These are phyloP conservation scores for Vaccinium macrocarpon DNA, from an alignment of 148 eudicot species.

Conservation along the genomic window DNA sequence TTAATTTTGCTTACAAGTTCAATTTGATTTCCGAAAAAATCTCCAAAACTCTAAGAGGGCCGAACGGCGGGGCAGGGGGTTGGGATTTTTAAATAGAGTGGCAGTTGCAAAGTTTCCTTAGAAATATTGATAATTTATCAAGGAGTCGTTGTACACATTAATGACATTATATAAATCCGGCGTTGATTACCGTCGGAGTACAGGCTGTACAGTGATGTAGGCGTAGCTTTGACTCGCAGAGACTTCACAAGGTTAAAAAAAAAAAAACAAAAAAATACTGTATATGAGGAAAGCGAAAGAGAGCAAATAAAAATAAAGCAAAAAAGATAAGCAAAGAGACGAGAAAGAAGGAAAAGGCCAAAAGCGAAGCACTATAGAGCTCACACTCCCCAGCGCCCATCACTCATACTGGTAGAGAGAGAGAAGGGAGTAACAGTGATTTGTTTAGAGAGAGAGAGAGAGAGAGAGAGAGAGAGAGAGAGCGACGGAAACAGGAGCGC, in stretches of 20 bases:
- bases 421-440: not conserved
- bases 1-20: too few relatives aligned
- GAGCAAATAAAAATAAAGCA: not conserved
- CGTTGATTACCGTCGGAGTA: not conserved
- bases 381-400: not conserved
- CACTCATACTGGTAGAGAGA: not conserved
- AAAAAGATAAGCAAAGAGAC: not conserved
- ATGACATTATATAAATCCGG: not conserved
- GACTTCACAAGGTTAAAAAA: not conserved
- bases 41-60: too few relatives aligned
- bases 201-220: conserved; percentile 17
- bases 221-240: conserved; percentile 16
- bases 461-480: not conserved
- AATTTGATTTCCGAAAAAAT: too few relatives aligned
- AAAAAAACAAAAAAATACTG: too few relatives aligned
- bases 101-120: conserved; percentile 9
- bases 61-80: too few relatives aligned
- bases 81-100: not conserved
- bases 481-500: not conserved
- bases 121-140: not conserved
- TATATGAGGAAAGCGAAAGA: not conserved
- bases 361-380: not conserved
- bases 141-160: too few relatives aligned
- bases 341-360: not conserved
- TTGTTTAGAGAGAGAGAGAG: too few relatives aligned